These are phyloP conservation scores for Starmerella bacillaris DNA, from an alignment of 805 yeast species.

Conservation along the genomic window DNA sequence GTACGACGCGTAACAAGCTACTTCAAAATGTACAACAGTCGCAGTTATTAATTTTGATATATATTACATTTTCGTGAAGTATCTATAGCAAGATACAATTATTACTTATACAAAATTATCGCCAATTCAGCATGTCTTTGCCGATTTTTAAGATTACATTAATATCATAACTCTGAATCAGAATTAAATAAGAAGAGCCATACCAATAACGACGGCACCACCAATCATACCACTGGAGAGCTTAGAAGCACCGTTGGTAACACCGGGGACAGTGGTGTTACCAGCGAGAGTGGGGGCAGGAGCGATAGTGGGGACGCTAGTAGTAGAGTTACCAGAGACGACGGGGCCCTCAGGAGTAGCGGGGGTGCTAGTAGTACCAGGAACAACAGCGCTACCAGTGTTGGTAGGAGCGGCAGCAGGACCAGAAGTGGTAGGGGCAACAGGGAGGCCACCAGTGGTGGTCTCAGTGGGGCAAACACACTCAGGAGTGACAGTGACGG, in stretches of 20 bases:
- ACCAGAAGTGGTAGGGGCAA: constrained; percentile 8
- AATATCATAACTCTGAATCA: too few relatives aligned
- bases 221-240: constrained; percentile 1
- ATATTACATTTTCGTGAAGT: too few relatives aligned
- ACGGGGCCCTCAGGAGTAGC: constrained; percentile 1
- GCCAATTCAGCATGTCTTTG: too few relatives aligned
- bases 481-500: constrained; percentile 6
- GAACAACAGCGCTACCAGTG: not conserved
- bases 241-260: constrained; percentile 5
- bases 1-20: too few relatives aligned
- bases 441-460: not conserved
- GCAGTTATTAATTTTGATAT: too few relatives aligned
- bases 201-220: constrained; percentile 1
- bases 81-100: too few relatives aligned
- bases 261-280: constrained; percentile 2
- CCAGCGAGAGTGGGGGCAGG: constrained; percentile 1
- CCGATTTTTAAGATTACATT: too few relatives aligned
- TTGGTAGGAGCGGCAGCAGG: constrained; percentile 1
- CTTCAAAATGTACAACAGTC: too few relatives aligned
- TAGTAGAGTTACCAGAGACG: not conserved
- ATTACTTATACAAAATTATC: too few relatives aligned
- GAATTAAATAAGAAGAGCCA: constrained; percentile 2
- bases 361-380: not conserved
- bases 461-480: constrained; percentile 1
- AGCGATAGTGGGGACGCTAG: constrained; percentile 2